A percentile compares a stretch with the other conserved stretches of the same genome.
These are phyloP conservation scores for Pichia sp. DNA, from an alignment of 1,139 yeast species.

Conservation along the genomic window DNA sequence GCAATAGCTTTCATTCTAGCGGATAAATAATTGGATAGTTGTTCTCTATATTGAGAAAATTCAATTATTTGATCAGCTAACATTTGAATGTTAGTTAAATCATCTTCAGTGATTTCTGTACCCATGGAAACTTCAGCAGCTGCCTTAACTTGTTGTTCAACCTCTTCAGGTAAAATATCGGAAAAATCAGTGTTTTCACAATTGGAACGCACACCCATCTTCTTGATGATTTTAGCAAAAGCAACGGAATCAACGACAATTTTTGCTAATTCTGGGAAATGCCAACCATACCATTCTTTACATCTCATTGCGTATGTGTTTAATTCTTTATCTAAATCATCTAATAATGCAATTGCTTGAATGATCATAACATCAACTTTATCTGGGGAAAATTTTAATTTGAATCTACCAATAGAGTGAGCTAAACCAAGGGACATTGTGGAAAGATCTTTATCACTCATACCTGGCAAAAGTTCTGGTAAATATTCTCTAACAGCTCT, in stretches of 20 bases:
- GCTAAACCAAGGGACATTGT: conserved; percentile 97
- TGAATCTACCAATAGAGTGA: conserved; percentile 96
- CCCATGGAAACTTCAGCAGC: conserved; percentile 99
- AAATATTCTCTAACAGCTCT: conserved; percentile 92
- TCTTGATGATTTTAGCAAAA: conserved; percentile 82
- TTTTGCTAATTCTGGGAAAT: conserved; percentile 98
- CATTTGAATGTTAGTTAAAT: conserved; percentile 76
- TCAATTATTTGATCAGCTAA: conserved; percentile 94
- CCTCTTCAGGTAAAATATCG: conserved; percentile 86
- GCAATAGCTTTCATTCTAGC: conserved; percentile 98
- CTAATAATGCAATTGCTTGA: conserved; percentile 95
- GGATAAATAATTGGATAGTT: conserved; percentile 77
- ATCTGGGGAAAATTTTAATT: conserved; percentile 94
- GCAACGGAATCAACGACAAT: conserved; percentile 93
- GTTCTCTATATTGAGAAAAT: conserved; percentile 91
- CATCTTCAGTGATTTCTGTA: conserved; percentile 87
- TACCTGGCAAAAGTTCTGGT: conserved; percentile 91
- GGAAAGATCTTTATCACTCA: conserved; percentile 73
- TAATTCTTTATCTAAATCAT: conserved; percentile 93
- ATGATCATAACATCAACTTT: conserved; percentile 98
- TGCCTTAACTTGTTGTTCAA: conserved; percentile 73
- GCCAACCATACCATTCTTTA: conserved; percentile 99
- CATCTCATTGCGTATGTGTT: conserved; percentile 97
- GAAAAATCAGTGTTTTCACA: conserved; percentile 87
- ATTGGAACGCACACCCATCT: conserved; percentile 91